Evolutionary conservation across 441 rosid genomes (phyloP).

Genomic region (Croton laevigatus): DNA sequence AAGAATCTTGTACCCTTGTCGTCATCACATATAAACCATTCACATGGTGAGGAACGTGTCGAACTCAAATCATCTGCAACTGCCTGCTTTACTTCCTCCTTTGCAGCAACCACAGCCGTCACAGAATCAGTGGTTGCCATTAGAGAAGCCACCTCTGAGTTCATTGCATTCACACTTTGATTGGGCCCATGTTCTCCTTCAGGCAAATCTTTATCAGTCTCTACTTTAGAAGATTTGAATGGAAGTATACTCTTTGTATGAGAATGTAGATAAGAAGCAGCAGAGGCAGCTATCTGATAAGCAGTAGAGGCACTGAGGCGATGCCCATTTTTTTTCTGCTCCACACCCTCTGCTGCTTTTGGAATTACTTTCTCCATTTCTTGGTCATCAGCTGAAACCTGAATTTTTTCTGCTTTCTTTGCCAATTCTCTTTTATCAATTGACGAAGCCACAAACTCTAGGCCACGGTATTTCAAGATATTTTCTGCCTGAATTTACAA

Average conservation of each 20-base stretch:
- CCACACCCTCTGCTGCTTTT: conserved; percentile 33
- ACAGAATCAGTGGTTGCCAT: conserved; percentile 91
- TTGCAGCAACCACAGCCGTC: conserved; percentile 91
- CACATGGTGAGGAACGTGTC: conserved; percentile 69
- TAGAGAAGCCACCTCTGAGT: conserved; percentile 57
- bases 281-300: conserved; percentile 79
- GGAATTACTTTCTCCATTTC: conserved; percentile 29
- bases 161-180: conserved; percentile 26
- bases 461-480: conserved; percentile 57
- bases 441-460: conserved; percentile 74
- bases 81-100: conserved; percentile 97
- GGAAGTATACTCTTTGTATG: conserved; percentile 72
- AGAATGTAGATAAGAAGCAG: conserved; percentile 82
- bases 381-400: conserved; percentile 34
- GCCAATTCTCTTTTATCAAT: conserved; percentile 59
- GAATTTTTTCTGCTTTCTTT: conserved; percentile 38
- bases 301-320: conserved; percentile 62
- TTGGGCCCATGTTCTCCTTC: conserved; percentile 22
- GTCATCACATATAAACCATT: conserved; percentile 94
- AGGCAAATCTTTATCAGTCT: conserved; percentile 23
- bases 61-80: conserved; percentile 91
- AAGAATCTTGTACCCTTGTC: conserved; percentile 76
- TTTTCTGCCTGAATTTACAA: conserved; percentile 51
- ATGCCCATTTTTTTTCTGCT: conserved; percentile 37
- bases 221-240: conserved; percentile 42